These are phyloP conservation scores for Pseudogymnoascus sp. DNA, from an alignment of 2,329 filamentous ascomycete genomes.

Conservation along the genomic window DNA sequence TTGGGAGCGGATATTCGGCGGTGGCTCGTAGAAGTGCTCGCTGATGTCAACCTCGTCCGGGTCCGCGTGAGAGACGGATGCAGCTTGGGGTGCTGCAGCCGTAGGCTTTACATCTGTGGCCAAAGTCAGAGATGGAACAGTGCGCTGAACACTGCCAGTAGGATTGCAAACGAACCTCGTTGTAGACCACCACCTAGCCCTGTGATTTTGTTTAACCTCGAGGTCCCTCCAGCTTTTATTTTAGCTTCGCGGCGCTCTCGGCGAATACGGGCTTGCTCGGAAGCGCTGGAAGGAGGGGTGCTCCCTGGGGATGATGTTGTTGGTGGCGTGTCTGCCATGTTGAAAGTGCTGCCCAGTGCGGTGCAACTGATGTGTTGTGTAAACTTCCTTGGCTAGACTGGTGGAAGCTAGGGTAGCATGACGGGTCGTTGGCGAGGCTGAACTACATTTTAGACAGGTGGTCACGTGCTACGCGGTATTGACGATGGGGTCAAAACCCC, in stretches of 20 bases:
- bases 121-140: conserved; percentile 14
- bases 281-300: conserved; percentile 34
- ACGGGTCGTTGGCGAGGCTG: conserved; percentile 8
- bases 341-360: neutral
- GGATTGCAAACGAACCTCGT: conserved; percentile 31
- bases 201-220: conserved; percentile 66
- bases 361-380: neutral
- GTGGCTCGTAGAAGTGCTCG: conserved; percentile 56
- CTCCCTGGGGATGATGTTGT: conserved; percentile 19
- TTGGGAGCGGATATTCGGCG: conserved; percentile 34
- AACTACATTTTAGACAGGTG: neutral
- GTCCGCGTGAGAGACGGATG: conserved; percentile 42
- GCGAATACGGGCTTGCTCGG: conserved; percentile 62
- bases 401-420: neutral
- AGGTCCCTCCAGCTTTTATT: conserved; percentile 61
- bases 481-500: neutral
- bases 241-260: conserved; percentile 75
- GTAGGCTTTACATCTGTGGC: conserved; percentile 18
- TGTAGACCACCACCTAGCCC: conserved; percentile 53
- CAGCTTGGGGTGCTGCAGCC: conserved; percentile 30
- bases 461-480: neutral
- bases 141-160: neutral
- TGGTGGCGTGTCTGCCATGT: conserved; percentile 25
- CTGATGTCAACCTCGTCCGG: conserved; percentile 74
- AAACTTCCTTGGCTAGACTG: neutral